Evolutionary conservation across 495 filamentous ascomycete genomes (phyloP).

Genomic region (Talaromyces stipitatus): DNA sequence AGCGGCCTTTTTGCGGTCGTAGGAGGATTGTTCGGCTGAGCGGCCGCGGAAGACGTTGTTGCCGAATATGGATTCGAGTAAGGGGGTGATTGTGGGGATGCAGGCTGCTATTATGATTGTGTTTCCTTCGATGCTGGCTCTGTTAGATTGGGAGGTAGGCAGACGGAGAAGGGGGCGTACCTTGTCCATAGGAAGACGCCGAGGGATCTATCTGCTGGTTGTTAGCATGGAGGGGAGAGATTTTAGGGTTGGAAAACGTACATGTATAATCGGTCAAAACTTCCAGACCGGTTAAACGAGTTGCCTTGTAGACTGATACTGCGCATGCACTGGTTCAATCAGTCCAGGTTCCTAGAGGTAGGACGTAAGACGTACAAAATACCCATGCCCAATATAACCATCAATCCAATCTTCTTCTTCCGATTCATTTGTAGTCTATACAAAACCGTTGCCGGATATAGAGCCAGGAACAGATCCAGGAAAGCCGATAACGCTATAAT

Average conservation of each 20-base stretch:
- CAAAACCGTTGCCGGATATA: conserved; percentile 37
- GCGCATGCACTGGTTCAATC: conserved; percentile 11
- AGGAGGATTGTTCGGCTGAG: background rate
- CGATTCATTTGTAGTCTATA: conserved; percentile 32
- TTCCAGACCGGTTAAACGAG: conserved; percentile 26
- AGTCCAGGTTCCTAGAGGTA: background rate
- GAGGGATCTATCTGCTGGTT: conserved; percentile 18
- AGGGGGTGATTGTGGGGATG: conserved; percentile 38
- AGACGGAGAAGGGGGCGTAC: too few relatives aligned
- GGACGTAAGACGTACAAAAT: conserved; percentile 8
- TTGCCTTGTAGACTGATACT: conserved; percentile 31
- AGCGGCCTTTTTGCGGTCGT: background rate
- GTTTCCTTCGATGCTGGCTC: conserved; percentile 40
- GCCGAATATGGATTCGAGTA: conserved; percentile 26
- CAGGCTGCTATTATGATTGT: conserved; percentile 41
- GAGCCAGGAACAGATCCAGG: conserved; percentile 40
- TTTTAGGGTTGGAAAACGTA: conserved; percentile 10
- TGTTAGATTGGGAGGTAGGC: too few relatives aligned
- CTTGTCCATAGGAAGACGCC: conserved; percentile 40
- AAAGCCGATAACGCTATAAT: conserved; percentile 23
- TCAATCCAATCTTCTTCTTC: conserved; percentile 41
- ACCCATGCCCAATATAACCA: conserved; percentile 35
- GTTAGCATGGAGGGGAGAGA: background rate
- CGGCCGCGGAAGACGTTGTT: background rate
- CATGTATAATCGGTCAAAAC: conserved; percentile 31